Percentiles rank a stretch among this genome's conserved stretches.
Evolutionary conservation across 176 grass and related monocot genomes (phyloP).

Genomic region (Dactylis glomerata): DNA sequence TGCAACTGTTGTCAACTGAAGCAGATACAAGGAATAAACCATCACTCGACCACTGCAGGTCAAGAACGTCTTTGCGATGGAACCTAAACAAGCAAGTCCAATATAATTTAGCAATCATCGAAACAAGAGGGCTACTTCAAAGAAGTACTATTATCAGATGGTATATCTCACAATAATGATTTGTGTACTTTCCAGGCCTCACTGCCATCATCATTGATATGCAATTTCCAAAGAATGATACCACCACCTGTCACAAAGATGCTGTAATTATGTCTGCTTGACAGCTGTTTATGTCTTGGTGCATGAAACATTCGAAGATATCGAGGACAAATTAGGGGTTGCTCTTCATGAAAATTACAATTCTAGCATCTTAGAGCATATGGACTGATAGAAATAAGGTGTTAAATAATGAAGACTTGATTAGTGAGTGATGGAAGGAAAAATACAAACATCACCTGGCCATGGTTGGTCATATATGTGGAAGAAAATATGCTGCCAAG

Average conservation of each 20-base stretch:
- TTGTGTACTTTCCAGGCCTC: constrained; percentile 79
- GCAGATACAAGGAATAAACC: constrained; percentile 73
- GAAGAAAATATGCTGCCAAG: not conserved
- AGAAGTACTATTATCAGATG: not conserved
- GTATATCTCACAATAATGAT: constrained; percentile 60
- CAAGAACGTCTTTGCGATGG: constrained; percentile 96
- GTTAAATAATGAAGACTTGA: not conserved
- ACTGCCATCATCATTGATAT: constrained; percentile 26
- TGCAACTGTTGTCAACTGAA: constrained; percentile 96
- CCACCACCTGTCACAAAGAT: constrained; percentile 57
- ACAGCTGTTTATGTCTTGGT: not conserved
- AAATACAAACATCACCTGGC: not conserved
- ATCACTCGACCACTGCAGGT: constrained; percentile 87
- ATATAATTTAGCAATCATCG: not conserved
- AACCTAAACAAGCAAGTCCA: constrained; percentile 48
- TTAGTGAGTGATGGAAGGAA: not conserved
- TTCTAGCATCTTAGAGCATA: not conserved
- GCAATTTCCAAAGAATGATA: constrained; percentile 73
- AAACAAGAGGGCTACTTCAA: constrained; percentile 14
- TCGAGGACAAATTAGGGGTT: not conserved
- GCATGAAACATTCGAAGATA: not conserved
- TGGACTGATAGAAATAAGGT: not conserved
- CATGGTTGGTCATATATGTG: not conserved
- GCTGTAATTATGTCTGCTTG: not conserved
- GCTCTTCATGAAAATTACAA: not conserved